A percentile compares a stretch with the other conserved stretches of the same genome.
Evolutionary conservation across 1,284 basidiomycete genomes (phyloP).

Genomic region (Rhodotorula sp.): DNA sequence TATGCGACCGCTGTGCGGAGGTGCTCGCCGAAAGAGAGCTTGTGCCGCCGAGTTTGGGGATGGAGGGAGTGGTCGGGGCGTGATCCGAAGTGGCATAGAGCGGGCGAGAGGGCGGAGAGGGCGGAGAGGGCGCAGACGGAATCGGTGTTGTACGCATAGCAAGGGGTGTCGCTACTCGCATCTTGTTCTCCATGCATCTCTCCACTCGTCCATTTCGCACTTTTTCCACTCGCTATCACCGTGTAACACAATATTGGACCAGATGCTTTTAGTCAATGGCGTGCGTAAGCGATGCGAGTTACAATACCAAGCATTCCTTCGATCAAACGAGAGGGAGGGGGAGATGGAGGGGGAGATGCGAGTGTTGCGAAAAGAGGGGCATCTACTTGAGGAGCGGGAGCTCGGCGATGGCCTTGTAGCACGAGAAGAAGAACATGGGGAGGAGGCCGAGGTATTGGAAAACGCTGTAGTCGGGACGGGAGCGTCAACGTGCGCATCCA

Average conservation of each 20-base stretch:
- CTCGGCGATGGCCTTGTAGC: constrained; percentile 21
- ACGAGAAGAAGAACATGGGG: constrained; percentile 23
- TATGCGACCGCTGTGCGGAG: constrained; percentile 13
- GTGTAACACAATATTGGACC: too few species aligned
- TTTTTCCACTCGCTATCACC: too few species aligned
- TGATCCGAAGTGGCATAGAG: too few species aligned
- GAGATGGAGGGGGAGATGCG: not conserved
- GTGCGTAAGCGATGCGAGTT: too few species aligned
- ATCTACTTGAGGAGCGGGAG: constrained; percentile 16
- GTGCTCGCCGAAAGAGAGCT: constrained; percentile 14
- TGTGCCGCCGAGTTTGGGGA: not conserved
- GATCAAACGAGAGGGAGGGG: not conserved
- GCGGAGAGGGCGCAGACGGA: too few species aligned
- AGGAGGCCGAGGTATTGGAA: constrained; percentile 27
- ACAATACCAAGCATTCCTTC: too few species aligned
- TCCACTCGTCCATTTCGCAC: too few species aligned
- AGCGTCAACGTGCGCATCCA: not conserved
- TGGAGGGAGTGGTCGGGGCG: too few species aligned
- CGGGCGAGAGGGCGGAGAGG: not conserved
- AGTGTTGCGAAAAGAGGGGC: not conserved
- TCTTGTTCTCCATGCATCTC: too few species aligned
- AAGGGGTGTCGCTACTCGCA: too few species aligned
- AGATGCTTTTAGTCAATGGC: too few species aligned
- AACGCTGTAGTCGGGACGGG: constrained; percentile 1
- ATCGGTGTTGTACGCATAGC: too few species aligned